Conservation (phyloP, 371 early-diverging fungal species). For the Batrachochytrium dendrobatidis region DNA sequence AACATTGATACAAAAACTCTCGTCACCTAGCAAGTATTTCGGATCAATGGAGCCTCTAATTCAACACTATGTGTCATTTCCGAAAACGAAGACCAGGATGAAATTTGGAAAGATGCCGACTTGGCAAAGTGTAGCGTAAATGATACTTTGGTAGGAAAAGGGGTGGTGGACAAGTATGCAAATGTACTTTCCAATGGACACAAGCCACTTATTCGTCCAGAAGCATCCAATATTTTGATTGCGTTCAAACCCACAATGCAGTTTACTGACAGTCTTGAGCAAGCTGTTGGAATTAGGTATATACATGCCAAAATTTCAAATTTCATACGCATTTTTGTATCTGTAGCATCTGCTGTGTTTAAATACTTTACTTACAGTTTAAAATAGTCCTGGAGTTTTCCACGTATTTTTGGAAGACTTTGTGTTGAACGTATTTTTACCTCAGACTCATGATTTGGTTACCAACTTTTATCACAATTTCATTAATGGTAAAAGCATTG, state of each 20-base stretch:
- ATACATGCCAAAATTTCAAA: constrained; percentile 4
- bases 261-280: constrained; percentile 53
- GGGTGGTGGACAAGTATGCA: constrained; percentile 58
- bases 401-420: constrained; percentile 72
- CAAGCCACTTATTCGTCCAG: constrained; percentile 58
- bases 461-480: constrained; percentile 57
- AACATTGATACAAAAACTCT: background rate
- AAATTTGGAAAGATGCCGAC: background rate
- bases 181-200: constrained; percentile 58
- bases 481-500: constrained; percentile 48
- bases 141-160: constrained; percentile 7
- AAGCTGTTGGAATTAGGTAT: constrained; percentile 12
- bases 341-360: background rate
- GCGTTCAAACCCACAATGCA: constrained; percentile 59
- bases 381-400: constrained; percentile 47
- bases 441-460: constrained; percentile 65
- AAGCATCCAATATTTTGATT: constrained; percentile 64
- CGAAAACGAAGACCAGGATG: background rate
- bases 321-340: background rate
- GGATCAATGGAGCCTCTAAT: constrained; percentile 10
- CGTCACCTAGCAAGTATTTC: constrained; percentile 17
- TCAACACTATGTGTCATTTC: background rate
- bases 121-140: background rate
- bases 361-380: background rate
- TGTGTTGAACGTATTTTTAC: constrained; percentile 64